phyloP scores from a whole-genome alignment of 768 basidiomycete genomes.

The Lactifluus piperatus region DNA sequence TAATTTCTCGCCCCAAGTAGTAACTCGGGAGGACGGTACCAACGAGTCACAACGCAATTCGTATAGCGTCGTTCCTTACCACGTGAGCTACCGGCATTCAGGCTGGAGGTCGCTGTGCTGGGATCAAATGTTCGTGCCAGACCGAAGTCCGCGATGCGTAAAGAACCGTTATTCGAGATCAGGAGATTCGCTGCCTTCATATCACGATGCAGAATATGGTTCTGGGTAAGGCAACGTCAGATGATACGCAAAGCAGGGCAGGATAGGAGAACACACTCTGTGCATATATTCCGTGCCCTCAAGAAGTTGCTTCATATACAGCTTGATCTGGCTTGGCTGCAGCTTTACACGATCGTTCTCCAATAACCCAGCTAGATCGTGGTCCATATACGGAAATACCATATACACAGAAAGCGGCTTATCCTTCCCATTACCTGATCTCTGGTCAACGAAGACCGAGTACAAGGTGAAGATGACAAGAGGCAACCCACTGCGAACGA shows the following conservation, averaged over 20 bases:
- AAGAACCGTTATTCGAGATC: slow-evolving; percentile 75
- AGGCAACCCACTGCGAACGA: slow-evolving; percentile 60
- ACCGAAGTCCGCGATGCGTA: slow-evolving; percentile 95
- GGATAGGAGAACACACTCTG: slow-evolving; percentile 45
- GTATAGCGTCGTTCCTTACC: slow-evolving; percentile 72
- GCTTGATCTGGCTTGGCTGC: slow-evolving; percentile 79
- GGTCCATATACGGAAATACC: slow-evolving; percentile 99
- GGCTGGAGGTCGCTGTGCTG: slow-evolving; percentile 32
- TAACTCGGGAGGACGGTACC: slow-evolving; percentile 93
- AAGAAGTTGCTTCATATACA: slow-evolving; percentile 94
- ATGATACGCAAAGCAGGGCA: not conserved
- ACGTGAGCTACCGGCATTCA: slow-evolving; percentile 31
- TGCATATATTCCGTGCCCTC: slow-evolving; percentile 97
- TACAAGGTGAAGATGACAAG: not conserved
- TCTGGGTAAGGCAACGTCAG: slow-evolving; percentile 39
- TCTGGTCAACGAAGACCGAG: slow-evolving; percentile 2
- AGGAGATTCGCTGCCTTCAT: slow-evolving; percentile 98
- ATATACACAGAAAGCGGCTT: slow-evolving; percentile 81
- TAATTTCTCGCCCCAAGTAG: slow-evolving; percentile 84
- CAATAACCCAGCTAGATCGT: slow-evolving; percentile 90
- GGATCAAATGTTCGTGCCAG: slow-evolving; percentile 77
- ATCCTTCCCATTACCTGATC: slow-evolving; percentile 55
- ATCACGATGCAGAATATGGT: slow-evolving; percentile 94
- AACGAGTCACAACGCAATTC: slow-evolving; percentile 89
- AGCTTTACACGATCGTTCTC: slow-evolving; percentile 87